Percentiles rank a stretch among this genome's conserved stretches.
These are phyloP conservation scores for Xerocomellus chrysenteron DNA, from an alignment of 768 basidiomycete genomes.

Conservation along the genomic window DNA sequence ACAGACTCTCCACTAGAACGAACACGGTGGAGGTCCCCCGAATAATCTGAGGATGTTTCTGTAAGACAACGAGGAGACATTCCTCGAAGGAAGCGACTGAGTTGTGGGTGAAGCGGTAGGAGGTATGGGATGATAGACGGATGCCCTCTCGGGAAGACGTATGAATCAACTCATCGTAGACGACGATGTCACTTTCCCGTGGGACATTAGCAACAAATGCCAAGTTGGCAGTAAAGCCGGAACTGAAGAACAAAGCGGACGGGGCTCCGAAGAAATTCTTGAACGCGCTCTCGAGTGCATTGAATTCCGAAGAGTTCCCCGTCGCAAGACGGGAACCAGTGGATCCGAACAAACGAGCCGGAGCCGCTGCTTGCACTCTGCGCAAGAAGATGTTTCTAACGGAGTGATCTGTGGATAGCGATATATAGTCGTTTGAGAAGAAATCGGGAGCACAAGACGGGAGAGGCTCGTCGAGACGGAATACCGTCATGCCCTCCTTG, in stretches of 20 bases:
- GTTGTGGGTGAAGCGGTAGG: conserved; percentile 47
- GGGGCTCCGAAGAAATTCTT: conserved; percentile 27
- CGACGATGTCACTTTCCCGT: conserved; percentile 44
- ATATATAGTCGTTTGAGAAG: conserved; percentile 53
- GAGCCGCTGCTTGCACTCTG: conserved; percentile 19
- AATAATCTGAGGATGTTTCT: conserved; percentile 21
- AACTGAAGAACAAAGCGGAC: conserved; percentile 49
- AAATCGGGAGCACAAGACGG: conserved; percentile 33
- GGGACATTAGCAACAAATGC: conserved; percentile 48
- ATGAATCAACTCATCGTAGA: conserved; percentile 55
- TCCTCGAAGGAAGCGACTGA: conserved; percentile 35
- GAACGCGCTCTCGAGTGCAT: conserved; percentile 13
- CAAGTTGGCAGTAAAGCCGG: conserved; percentile 54
- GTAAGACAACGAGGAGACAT: conserved; percentile 27
- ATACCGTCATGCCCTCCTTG: conserved; percentile 7
- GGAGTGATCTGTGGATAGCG: conserved; percentile 36
- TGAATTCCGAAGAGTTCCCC: conserved; percentile 31
- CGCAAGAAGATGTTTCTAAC: conserved; percentile 36
- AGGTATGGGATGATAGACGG: conserved; percentile 33
- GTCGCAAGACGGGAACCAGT: conserved; percentile 51
- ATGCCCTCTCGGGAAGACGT: conserved; percentile 53
- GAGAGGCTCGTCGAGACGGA: conserved; percentile 16
- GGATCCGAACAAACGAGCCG: conserved; percentile 40
- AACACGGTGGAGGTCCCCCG: conserved; percentile 39
- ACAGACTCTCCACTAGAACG: conserved; percentile 52